Evolutionary conservation across 2,329 filamentous ascomycete species (phyloP), one percentile per base, ranked within the genome.

Genomic region (Metarhizium sp.): DNA sequence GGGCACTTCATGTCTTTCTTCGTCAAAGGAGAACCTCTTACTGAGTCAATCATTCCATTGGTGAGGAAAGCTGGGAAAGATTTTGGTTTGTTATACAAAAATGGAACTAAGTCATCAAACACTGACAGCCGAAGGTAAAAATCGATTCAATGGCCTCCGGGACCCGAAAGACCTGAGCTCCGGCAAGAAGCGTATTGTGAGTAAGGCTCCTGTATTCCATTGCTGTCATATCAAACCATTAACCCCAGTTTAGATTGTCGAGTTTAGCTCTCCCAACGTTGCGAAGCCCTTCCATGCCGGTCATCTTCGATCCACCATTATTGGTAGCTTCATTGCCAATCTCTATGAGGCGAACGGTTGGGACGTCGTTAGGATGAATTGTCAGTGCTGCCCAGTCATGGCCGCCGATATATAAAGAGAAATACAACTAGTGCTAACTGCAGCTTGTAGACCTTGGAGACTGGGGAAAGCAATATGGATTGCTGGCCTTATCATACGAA

Each of bases 211-310:
- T 14, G 10, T n/a, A 29, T 30, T 13, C 16, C 8, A 14, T 6
- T 40, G n/a, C 30, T 16, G 40, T 25, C n/a, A 11, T 20, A 5
- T 4, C 5, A 55, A 14, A 7, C 42, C 8, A 38, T 53, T 55
- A 11, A 56, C n/a, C 11, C 49, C 13, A 42, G 45, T 6, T 46
- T 45, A 66, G 66, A 81, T 94, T 52, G 80, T 94, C 63, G 89
- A 94, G 66, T 94, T 92, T 71, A 90, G 86, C 7, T 91, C 87
- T 7, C 89, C 90, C 52, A 94, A 94, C 68, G 91, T 94, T 57
- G 89, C 89, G 49, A 92, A 92, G 72, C 88, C 87, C 29, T 91
- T 91, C 75, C 87, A 90, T 66, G 87, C 87, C 43, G 86, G 87
- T 13, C 87, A 92, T 69, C 74, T 91, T 63, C 79, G 88, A 64